Evolutionary conservation across 306 rosid species (phyloP), one percentile per base, ranked within the genome.

Genomic region (Fragaria iinumae): DNA sequence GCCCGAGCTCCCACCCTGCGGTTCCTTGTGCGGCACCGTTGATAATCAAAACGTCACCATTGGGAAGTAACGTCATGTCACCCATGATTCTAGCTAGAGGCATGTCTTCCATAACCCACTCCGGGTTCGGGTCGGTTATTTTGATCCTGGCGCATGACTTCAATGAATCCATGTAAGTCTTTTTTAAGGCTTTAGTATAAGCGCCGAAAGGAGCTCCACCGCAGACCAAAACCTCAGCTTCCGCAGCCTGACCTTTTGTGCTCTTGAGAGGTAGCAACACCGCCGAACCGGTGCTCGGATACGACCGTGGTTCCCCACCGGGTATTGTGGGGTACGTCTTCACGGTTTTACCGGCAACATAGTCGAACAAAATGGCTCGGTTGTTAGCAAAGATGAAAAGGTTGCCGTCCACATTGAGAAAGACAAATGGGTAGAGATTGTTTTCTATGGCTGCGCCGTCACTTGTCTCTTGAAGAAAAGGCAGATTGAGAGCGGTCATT

Each of bases 231-330:
- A 91, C 93, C 75, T 91, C 97, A 6, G 91, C 90, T 56, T 75
- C 84, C 1, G 82, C 6, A 14, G 0, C 0, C 38, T 14, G 11
- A 0, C 86, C 53, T 20, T 81, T 63, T 3, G 81, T 34, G 23
- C 82, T 89, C 63, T 53, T 82, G 12, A 92, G 6, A 1, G 97
- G 97, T 1, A 91, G 83, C 74, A 91, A 55, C 11, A 91, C 97
- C 2, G 86, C 92, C 0, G 97, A 91, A 8, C 97, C 97, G 0
- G 91, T 86, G 50, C 94, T 91, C 52, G 97, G 96, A 55, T 89
- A 91, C 23, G 76, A 69, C 76, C 92, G 83, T 0, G 97, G 94
- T 0, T 91, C 88, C 0, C 93, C 92, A 18, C 88, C 97, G 1
- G 27, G 60, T 55, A 55, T n/a, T 20, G 60, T 55, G 3, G 60